Conservation (phyloP, 2,329 filamentous ascomycete genomes). For the Trichoderma hamatum region DNA sequence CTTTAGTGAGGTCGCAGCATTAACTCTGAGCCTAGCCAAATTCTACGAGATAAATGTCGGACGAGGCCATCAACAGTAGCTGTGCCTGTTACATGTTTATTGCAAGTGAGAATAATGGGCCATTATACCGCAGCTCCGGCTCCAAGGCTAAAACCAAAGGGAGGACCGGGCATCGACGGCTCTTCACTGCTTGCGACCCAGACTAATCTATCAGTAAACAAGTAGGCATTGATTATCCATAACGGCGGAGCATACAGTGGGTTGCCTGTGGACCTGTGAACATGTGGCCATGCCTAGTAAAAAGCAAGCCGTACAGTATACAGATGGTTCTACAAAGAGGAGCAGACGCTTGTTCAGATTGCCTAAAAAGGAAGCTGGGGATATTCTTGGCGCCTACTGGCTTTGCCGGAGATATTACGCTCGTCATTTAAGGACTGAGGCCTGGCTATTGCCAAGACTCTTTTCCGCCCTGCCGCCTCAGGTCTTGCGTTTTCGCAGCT, state of each 20-base stretch:
- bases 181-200: background rate
- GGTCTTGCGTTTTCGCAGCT: background rate
- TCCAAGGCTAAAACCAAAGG: background rate
- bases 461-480: background rate
- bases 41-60: background rate
- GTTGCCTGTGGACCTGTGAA: background rate
- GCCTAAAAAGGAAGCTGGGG: constrained; percentile 17
- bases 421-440: background rate
- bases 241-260: background rate
- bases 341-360: background rate
- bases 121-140: background rate
- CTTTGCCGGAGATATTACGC: background rate
- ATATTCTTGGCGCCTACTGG: constrained; percentile 15
- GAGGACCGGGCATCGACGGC: no score
- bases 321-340: background rate
- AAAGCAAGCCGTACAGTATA: background rate
- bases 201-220: no score
- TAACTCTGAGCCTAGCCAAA: background rate
- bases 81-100: background rate
- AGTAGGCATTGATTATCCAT: background rate
- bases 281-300: background rate
- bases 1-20: background rate
- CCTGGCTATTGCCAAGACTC: constrained; percentile 6
- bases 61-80: background rate
- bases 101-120: background rate